A percentile compares a stretch with the other conserved stretches of the same genome.
phyloP scores from a whole-genome alignment of 202 grass and related monocot species.

The Panicum hallii region DNA sequence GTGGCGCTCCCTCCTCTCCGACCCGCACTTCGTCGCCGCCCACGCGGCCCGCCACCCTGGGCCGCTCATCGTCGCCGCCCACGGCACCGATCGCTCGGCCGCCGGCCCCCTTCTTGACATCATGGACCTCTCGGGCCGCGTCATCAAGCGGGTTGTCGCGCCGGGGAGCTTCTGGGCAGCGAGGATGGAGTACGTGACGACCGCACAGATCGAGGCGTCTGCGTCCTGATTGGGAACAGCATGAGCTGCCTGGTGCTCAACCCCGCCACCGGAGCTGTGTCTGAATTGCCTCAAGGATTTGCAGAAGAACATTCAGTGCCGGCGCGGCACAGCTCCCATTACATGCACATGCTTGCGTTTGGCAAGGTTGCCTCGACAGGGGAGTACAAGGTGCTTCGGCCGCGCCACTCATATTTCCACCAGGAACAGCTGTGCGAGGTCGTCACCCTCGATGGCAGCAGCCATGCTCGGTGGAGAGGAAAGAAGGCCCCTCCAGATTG shows the following conservation, averaged over 20 bases:
- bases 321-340: neutral
- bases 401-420: neutral
- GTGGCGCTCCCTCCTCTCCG: slow-evolving; percentile 30
- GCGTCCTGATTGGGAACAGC: neutral
- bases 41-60: neutral
- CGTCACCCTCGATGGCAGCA: neutral
- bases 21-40: neutral
- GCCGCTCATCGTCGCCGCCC: neutral
- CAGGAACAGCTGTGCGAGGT: neutral
- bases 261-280: neutral
- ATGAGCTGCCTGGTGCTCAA: neutral
- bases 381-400: neutral
- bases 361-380: neutral
- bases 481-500: neutral
- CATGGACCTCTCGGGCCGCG: neutral
- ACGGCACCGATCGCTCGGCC: neutral
- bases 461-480: neutral
- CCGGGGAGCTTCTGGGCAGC: too few relatives aligned
- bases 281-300: neutral
- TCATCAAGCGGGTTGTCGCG: neutral
- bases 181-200: neutral
- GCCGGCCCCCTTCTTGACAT: neutral
- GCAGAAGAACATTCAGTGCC: neutral
- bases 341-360: neutral
- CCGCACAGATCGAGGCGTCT: neutral